Percentiles rank a stretch among this genome's conserved stretches.
Evolutionary conservation across 768 basidiomycete genomes (phyloP).

Genomic region (Boletus reticuloceps): DNA sequence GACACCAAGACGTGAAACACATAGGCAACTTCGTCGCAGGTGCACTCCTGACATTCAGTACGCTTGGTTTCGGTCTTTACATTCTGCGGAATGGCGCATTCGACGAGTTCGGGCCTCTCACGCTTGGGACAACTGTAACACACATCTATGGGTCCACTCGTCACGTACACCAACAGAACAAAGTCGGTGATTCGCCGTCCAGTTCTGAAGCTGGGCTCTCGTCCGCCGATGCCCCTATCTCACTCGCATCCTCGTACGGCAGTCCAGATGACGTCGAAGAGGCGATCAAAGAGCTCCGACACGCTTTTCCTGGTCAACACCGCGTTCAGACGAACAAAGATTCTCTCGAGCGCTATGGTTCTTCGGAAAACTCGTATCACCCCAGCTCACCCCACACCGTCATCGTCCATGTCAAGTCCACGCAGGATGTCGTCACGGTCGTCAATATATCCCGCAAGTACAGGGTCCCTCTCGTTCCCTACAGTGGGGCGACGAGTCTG

Average conservation of each 20-base stretch:
- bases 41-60: constrained; percentile 19
- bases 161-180: constrained; percentile 7
- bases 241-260: constrained; percentile 38
- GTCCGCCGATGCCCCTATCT: neutral
- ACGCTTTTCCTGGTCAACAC: constrained; percentile 43
- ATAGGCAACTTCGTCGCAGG: constrained; percentile 15
- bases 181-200: neutral
- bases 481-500: constrained; percentile 81
- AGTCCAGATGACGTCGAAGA: constrained; percentile 42
- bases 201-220: neutral
- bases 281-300: constrained; percentile 54
- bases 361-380: constrained; percentile 69
- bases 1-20: constrained; percentile 4
- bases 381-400: constrained; percentile 53
- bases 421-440: constrained; percentile 79
- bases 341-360: constrained; percentile 54
- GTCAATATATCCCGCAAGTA: constrained; percentile 75
- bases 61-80: constrained; percentile 20
- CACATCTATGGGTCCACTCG: neutral
- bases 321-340: constrained; percentile 51
- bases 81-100: constrained; percentile 4
- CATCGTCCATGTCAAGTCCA: constrained; percentile 60
- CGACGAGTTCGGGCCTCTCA: constrained; percentile 5
- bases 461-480: constrained; percentile 74
- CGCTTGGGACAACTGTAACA: neutral